Evolutionary conservation across 78 protist genomes (phyloP).

Genomic region (Dictyostelium purpureum): DNA sequence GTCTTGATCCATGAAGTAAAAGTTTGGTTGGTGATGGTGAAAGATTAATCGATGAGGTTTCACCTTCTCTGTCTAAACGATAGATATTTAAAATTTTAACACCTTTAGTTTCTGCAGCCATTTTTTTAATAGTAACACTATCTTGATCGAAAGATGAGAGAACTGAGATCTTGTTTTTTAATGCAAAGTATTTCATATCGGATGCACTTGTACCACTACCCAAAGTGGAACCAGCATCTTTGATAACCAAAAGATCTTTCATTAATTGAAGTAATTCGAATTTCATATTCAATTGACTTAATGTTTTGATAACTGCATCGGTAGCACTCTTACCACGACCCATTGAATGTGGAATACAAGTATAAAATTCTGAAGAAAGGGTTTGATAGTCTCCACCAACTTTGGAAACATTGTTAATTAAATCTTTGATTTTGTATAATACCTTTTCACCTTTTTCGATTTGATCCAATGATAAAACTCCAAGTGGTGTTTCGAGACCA

Average conservation of each 20-base stretch:
- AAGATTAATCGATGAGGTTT: not conserved
- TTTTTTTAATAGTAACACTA: not conserved
- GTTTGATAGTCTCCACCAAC: not conserved
- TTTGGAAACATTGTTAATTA: not conserved
- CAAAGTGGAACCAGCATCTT: not conserved
- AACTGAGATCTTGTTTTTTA: not conserved
- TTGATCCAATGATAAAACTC: constrained; percentile 51
- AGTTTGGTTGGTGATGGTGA: not conserved
- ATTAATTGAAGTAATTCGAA: constrained; percentile 70
- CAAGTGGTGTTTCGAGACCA: constrained; percentile 69
- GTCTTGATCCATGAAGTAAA: constrained; percentile 75
- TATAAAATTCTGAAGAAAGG: constrained; percentile 51
- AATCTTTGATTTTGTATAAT: constrained; percentile 5
- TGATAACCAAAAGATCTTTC: constrained; percentile 56
- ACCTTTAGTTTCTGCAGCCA: not conserved
- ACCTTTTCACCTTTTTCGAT: constrained; percentile 12
- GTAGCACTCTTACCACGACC: constrained; percentile 24
- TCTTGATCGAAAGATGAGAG: not conserved
- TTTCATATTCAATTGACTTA: constrained; percentile 19
- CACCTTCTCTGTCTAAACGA: not conserved
- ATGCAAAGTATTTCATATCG: constrained; percentile 46
- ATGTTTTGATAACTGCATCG: constrained; percentile 16
- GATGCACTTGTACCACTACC: not conserved
- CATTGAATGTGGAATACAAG: constrained; percentile 51
- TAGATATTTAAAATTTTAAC: not conserved